Percentiles rank a stretch among this genome's conserved stretches.
These are phyloP conservation scores for Penicillium maclennaniae DNA, from an alignment of 495 filamentous ascomycete genomes.

Conservation along the genomic window DNA sequence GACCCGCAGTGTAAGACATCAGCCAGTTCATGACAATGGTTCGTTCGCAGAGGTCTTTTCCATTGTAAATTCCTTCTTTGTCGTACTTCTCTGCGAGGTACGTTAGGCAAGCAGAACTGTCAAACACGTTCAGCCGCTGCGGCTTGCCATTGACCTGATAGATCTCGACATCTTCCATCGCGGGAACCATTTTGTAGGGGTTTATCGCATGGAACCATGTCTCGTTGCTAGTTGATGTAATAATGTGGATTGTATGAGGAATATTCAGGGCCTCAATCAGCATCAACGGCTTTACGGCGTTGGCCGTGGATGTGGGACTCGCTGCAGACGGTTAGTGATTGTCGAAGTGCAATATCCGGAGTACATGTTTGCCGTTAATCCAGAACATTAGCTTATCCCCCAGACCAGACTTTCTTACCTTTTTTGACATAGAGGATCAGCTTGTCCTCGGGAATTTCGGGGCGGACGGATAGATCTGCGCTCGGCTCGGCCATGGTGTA, in stretches of 20 bases:
- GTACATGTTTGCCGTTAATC: too few species aligned
- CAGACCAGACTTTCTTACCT: too few species aligned
- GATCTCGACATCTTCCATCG: neutral
- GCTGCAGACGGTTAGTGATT: neutral
- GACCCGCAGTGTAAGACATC: neutral
- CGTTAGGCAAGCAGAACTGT: neutral
- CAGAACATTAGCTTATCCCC: too few species aligned
- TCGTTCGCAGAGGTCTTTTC: neutral
- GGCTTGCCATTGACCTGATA: too few species aligned
- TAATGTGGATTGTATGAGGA: neutral
- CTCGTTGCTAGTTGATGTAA: neutral
- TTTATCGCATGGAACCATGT: neutral
- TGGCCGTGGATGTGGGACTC: neutral
- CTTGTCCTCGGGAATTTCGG: too few species aligned
- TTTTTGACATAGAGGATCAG: too few species aligned
- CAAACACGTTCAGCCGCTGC: neutral
- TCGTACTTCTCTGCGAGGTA: neutral
- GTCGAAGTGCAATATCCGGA: too few species aligned
- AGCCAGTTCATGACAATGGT: neutral
- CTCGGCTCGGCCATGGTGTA: too few species aligned
- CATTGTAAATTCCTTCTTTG: neutral
- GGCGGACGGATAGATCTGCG: too few species aligned
- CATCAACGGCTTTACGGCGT: neutral
- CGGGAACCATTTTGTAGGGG: neutral
- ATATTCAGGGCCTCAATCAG: neutral